Base-by-base conservation (phyloP, 208 protist genomes). In the Trypanosoma melophagium region DNA sequence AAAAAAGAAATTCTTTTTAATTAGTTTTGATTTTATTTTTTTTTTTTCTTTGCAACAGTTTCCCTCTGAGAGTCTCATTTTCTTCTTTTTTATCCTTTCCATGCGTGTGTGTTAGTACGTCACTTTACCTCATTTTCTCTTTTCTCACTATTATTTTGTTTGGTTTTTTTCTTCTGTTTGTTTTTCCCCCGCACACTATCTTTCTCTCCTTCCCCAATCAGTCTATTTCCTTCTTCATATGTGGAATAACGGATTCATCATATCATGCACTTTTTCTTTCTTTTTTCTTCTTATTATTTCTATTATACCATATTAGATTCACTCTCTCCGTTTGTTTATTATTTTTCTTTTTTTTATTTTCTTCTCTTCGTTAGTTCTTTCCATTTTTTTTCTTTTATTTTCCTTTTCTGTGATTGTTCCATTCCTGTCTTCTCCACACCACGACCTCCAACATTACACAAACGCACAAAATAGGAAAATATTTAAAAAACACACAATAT, bases 361-460 rank as follows among this genome's bases (percentile, higher is more conserved):
- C 60, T 60, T 50, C 38, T 69, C 50, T 64, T 42, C 41, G 41
- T 13, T 60, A 17, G 35, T 49, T 60, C 1, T 57, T 66, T 60
- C 54, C 49, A 16, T 54, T 62, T 22, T 69, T 61, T 35, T 28
- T 49, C 24, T 59, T 63, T 68, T 52, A 60, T 72, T 71, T 69
- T 71, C 52, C 19, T 50, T 50, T 22, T 57, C 49, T 14, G 9
- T 19, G 8, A 66, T 12, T 31, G n/a, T 21, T 55, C 14, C 28
- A 52, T 22, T 44, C 55, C 28, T 31, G 3, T 24, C 8, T 52
- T 56, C 19, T 14, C n/a, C 51, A n/a, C 35, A 10, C 12, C 40
- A 44, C 12, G n/a, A n/a, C 60, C n/a, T 28, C 31, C 53, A 57
- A 8, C 53, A 10, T 22, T 19, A 53, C 8, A 53, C 49, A 53